Conservation (phyloP, 2,329 filamentous ascomycete genomes). For the Zymoseptoria pseudotritici region DNA sequence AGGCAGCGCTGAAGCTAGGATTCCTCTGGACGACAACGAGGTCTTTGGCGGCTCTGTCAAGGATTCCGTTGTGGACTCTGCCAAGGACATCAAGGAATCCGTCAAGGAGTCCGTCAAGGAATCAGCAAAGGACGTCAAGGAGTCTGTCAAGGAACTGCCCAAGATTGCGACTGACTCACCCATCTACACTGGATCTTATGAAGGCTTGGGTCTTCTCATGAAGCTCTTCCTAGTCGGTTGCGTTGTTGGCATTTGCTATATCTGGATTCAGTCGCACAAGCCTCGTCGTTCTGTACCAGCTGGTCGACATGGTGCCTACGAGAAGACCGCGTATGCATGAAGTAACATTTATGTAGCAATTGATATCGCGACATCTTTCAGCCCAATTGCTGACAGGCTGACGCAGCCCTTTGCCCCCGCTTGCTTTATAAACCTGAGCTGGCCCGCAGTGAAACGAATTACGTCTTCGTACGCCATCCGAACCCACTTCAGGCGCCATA, state of each 20-base stretch:
- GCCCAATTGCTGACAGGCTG: not conserved
- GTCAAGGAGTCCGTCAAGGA: conserved; percentile 2
- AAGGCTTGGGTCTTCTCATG: conserved; percentile 36
- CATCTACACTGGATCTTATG: conserved; percentile 6
- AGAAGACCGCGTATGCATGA: conserved; percentile 12
- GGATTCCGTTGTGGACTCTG: not conserved
- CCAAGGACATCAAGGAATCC: not conserved
- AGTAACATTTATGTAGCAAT: not conserved
- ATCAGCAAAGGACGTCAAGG: conserved; percentile 6
- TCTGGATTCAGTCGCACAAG: conserved; percentile 18
- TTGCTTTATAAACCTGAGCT: not conserved
- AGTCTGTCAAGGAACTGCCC: conserved; percentile 8
- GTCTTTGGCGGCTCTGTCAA: conserved; percentile 3
- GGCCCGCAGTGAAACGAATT: not conserved
- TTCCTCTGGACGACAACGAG: conserved; percentile 37
- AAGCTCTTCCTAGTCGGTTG: conserved; percentile 41
- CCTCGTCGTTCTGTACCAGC: conserved; percentile 11
- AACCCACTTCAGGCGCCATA: not conserved
- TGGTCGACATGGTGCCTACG: conserved; percentile 22
- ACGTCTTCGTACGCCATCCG: no score
- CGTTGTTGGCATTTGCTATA: conserved; percentile 36
- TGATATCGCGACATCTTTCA: not conserved
- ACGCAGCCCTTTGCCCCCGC: not conserved
- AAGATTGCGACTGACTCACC: conserved; percentile 2
- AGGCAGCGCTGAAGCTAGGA: conserved; percentile 36